These are phyloP conservation scores for Colletotrichum coccodes DNA, from an alignment of 2,329 filamentous ascomycete genomes.

Conservation along the genomic window DNA sequence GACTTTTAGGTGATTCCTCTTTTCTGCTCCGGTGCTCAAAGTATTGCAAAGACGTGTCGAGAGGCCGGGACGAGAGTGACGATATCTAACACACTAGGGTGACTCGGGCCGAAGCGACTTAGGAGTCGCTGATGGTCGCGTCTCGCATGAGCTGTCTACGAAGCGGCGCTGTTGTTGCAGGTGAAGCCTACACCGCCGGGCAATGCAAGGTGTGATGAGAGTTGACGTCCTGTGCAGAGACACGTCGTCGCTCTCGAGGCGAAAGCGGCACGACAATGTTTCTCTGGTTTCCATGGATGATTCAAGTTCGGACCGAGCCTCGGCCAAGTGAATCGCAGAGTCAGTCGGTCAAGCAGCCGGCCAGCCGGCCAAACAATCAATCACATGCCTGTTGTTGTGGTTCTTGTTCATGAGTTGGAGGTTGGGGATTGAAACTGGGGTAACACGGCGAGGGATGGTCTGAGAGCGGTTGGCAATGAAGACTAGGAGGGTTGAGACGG, in stretches of 20 bases:
- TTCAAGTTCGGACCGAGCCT: background rate
- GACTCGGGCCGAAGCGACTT: background rate
- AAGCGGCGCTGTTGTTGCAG: background rate
- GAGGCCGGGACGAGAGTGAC: background rate
- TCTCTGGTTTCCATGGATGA: constrained; percentile 2
- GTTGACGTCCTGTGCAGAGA: background rate
- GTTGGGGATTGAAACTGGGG: background rate
- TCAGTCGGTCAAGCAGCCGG: background rate
- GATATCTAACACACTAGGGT: background rate
- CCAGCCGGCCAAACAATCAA: background rate
- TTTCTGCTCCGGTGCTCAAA: background rate
- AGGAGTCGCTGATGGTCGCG: background rate
- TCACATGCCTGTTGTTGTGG: constrained; percentile 16
- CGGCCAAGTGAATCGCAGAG: background rate
- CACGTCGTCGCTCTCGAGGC: background rate
- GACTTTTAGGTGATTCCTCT: background rate
- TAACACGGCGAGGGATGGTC: background rate
- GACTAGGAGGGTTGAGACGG: background rate
- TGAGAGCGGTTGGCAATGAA: background rate
- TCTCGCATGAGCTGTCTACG: background rate
- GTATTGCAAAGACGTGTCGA: background rate
- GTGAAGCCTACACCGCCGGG: background rate
- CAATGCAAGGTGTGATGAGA: background rate
- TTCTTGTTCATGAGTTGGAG: background rate
- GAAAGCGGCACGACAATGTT: background rate